Conservation (phyloP, 2,329 filamentous ascomycete genomes). For the Fusarium ramigenum region DNA sequence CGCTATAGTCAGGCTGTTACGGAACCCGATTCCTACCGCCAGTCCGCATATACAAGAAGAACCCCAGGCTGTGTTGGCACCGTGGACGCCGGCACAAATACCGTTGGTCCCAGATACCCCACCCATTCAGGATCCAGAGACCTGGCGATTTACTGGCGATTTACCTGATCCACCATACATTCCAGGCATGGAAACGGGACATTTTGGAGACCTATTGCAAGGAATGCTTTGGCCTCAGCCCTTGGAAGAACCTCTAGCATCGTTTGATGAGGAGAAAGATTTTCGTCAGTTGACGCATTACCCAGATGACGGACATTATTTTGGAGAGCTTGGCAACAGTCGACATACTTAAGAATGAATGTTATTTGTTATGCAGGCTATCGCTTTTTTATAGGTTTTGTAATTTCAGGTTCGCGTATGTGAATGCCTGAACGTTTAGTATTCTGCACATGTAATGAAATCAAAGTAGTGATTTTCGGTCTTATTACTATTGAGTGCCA, state of each 20-base stretch:
- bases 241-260: background rate
- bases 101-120: fast-evolving
- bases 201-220: background rate
- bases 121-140: fast-evolving
- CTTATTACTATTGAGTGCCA: too few species aligned
- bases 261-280: fast-evolving
- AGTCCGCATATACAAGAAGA: fast-evolving
- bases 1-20: background rate
- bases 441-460: background rate
- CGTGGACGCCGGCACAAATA: fast-evolving
- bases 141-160: background rate
- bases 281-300: background rate
- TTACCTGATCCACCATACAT: background rate
- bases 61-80: fast-evolving
- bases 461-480: background rate
- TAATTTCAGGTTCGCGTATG: fast-evolving
- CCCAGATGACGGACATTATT: background rate
- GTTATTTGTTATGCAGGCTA: fast-evolving
- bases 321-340: background rate
- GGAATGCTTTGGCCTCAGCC: background rate
- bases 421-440: background rate
- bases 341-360: fast-evolving
- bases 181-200: fast-evolving
- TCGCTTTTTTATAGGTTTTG: fast-evolving
- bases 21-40: fast-evolving